Conservation (phyloP, 208 protist species). For the Trypanosoma lewisi region DNA sequence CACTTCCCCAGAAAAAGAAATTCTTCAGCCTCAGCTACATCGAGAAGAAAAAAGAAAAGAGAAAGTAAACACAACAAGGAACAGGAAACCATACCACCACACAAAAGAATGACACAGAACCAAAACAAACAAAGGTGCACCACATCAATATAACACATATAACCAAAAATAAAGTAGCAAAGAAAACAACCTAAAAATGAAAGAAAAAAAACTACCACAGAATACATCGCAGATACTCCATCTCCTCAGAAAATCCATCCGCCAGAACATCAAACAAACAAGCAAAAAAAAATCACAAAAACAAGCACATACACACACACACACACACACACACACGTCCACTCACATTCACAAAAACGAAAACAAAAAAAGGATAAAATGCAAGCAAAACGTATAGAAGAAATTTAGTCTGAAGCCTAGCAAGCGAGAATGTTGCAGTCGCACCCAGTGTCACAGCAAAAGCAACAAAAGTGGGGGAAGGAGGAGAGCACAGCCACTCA, state of each 20-base stretch:
- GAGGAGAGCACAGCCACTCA: no score
- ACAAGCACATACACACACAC: background rate
- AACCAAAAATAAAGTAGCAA: background rate
- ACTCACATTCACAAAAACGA: background rate
- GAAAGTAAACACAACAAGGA: conserved; percentile 13
- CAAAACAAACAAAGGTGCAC: conserved; percentile 21
- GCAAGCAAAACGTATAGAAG: conserved; percentile 11
- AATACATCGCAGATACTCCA: no score
- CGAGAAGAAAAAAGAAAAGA: conserved; percentile 18
- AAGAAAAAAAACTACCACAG: background rate
- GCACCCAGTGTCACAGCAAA: no score
- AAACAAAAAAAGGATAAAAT: no score
- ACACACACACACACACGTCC: background rate
- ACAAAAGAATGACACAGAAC: conserved; percentile 9
- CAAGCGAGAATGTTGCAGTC: no score
- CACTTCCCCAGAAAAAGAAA: conserved; percentile 2
- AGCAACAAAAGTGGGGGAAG: no score
- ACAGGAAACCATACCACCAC: conserved; percentile 8
- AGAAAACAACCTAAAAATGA: background rate
- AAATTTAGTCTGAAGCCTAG: conserved; percentile 4
- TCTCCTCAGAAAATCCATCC: no score
- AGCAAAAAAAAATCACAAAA: conserved; percentile 5
- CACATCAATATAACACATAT: background rate
- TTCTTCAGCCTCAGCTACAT: conserved; percentile 7
- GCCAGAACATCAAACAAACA: no score